phyloP scores from a whole-genome alignment of 208 protist genomes.

The Leishmania aethiopica region DNA sequence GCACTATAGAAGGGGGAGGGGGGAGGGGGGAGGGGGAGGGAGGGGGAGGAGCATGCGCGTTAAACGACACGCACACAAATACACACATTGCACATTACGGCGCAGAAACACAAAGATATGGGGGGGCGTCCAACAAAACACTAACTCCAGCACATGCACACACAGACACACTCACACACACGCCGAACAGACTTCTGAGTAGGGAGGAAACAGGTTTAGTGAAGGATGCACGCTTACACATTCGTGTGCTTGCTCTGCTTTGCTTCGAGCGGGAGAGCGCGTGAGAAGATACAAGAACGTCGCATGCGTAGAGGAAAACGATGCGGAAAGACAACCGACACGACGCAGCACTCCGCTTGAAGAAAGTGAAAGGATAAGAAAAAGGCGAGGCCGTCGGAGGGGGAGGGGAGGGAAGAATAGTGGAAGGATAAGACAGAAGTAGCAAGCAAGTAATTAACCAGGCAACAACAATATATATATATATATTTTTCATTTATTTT shows the following conservation, averaged over 20 bases:
- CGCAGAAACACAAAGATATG: not conserved
- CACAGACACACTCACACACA: too few relatives aligned
- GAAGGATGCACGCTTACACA: not conserved
- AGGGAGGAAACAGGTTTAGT: not conserved
- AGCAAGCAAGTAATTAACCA: too few relatives aligned
- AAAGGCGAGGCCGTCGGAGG: not conserved
- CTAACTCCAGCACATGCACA: not conserved
- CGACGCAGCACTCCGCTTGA: too few relatives aligned
- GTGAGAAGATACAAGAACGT: not conserved
- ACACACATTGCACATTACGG: not conserved
- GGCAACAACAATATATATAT: not conserved
- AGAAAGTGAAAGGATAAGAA: not conserved
- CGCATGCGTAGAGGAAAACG: not conserved
- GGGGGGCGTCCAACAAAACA: not conserved
- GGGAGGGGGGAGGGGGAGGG: not conserved
- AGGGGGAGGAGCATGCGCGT: not conserved
- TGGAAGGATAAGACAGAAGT: not conserved
- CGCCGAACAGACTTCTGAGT: not conserved
- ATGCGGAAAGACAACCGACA: too few relatives aligned
- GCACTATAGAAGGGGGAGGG: not conserved
- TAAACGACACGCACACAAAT: not conserved
- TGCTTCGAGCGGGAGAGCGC: not conserved
- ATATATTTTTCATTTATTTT: too few relatives aligned
- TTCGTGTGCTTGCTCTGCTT: not conserved
- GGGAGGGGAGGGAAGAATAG: not conserved